Conservation (phyloP, 352 stramenopile species). For the Phytopythium mirpurense region DNA sequence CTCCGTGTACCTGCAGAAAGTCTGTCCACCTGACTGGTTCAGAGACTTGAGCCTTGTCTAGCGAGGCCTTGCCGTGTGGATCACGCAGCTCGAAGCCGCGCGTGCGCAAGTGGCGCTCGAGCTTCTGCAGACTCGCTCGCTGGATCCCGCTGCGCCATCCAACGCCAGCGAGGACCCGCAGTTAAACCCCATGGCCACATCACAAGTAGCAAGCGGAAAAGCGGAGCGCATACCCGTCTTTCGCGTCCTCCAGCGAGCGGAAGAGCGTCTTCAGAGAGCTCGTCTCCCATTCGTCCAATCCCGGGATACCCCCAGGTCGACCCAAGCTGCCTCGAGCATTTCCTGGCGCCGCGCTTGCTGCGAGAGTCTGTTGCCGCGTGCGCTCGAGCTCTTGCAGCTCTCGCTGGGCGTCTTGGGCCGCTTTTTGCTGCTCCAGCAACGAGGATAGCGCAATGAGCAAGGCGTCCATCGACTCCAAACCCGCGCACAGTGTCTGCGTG, state of each 20-base stretch:
- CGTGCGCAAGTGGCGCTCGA: constrained; percentile 17
- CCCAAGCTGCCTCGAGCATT: constrained; percentile 8
- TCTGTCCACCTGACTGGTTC: constrained; percentile 9
- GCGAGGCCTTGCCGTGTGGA: not conserved
- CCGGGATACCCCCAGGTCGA: constrained; percentile 11
- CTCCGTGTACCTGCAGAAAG: constrained; percentile 21
- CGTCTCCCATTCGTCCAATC: constrained; percentile 48
- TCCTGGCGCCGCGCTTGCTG: constrained; percentile 2
- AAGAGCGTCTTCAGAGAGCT: constrained; percentile 48
- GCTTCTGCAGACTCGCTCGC: constrained; percentile 3
- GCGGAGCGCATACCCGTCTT: constrained; percentile 19
- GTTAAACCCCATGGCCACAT: not conserved
- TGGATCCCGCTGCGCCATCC: constrained; percentile 13
- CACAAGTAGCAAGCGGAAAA: not conserved
- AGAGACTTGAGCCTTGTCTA: not conserved
- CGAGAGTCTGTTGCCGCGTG: constrained; percentile 20
- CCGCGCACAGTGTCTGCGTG: not conserved
- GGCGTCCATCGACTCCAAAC: not conserved
- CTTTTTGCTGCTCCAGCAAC: constrained; percentile 17
- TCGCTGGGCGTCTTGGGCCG: constrained; percentile 19
- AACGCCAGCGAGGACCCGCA: not conserved
- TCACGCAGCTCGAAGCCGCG: constrained; percentile 13
- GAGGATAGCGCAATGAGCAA: not conserved
- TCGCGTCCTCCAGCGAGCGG: constrained; percentile 31
- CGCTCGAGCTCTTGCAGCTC: constrained; percentile 38